Evolutionary conservation across 768 basidiomycete species (phyloP).

Genomic region (Boletellus ananas): DNA sequence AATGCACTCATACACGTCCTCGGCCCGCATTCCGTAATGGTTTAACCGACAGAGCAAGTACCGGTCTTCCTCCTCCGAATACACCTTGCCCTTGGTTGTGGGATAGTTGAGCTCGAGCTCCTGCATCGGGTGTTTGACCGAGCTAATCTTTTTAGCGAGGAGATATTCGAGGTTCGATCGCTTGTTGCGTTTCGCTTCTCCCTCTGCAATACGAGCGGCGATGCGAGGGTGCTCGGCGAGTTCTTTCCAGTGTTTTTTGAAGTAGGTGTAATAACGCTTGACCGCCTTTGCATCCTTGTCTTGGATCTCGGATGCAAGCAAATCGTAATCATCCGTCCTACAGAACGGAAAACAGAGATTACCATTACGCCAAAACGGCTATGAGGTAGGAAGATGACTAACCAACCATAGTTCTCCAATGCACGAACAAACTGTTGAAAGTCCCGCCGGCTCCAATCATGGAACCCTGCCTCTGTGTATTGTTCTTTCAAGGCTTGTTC

Average conservation of each 20-base stretch:
- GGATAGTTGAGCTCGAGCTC: slow-evolving; percentile 95
- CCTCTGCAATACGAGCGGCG: slow-evolving; percentile 79
- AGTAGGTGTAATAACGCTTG: slow-evolving; percentile 72
- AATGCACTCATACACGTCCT: slow-evolving; percentile 91
- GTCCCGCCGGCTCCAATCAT: slow-evolving; percentile 88
- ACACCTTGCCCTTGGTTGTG: slow-evolving; percentile 94
- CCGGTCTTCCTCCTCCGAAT: slow-evolving; percentile 94
- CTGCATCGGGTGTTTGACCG: slow-evolving; percentile 90
- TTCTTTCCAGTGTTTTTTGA: slow-evolving; percentile 87
- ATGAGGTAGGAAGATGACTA: background rate
- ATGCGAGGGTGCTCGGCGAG: slow-evolving; percentile 70
- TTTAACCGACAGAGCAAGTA: slow-evolving; percentile 88
- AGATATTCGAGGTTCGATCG: slow-evolving; percentile 76
- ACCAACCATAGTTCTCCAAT: slow-evolving; percentile 81
- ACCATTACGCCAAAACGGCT: background rate
- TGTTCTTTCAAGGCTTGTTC: slow-evolving; percentile 80
- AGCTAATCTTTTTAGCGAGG: slow-evolving; percentile 76
- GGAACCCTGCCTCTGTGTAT: slow-evolving; percentile 74
- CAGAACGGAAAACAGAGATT: background rate
- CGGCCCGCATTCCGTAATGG: slow-evolving; percentile 84
- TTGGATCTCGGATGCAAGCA: slow-evolving; percentile 78
- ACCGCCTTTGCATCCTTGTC: slow-evolving; percentile 82
- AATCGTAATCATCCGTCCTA: slow-evolving; percentile 61
- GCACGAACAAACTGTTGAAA: slow-evolving; percentile 88
- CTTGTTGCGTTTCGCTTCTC: slow-evolving; percentile 86